Evolutionary conservation across 1,139 yeast species (phyloP), one percentile per base, ranked within the genome.

Genomic region (Yamadazyma mexicana): DNA sequence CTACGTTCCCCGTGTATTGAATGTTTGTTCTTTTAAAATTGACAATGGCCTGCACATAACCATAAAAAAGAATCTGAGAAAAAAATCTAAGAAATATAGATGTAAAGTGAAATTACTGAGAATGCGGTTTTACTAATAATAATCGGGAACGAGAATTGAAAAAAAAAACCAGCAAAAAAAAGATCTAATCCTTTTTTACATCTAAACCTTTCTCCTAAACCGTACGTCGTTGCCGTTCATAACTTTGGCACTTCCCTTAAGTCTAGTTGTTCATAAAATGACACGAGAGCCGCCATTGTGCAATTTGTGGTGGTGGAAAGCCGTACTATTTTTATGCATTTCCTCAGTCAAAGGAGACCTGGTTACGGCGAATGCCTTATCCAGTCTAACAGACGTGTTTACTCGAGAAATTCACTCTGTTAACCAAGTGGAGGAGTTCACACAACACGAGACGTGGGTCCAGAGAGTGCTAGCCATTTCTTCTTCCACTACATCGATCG

Each of bases 401-500:
- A 18, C 29, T 5, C 5, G 31, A 10, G 6, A 15, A 5, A 12
- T 6, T 8, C 10, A 7, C 3, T 23, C 24, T 8, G 31, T 39
- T 5, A 45, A 49, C 28, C 52, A 50, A 45, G 51, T 46, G 35
- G 54, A 49, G 36, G 39, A 42, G 14, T 48, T 49, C 40, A 40
- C 50, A 1, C 28, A 26, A 8, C 45, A 41, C 22, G 42, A 49
- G 37, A 38, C 47, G 12, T 35, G 38, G 30, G 51, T 50, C 10
- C 51, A 50, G 37, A 25, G 53, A 35, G 40, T 47, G 10, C 40
- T 79, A 15, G 81, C 88, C 1, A 73, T 83, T 5, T 59, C 79
- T 0, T 66, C 88, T 0, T 75, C 87, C 1, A 64, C 79, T 16
- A 58, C 75, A 1, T 82, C 91, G 8, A 73, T 85, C 1, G 55